Evolutionary conservation across 208 protist species (phyloP).

Genomic region (Leishmania aethiopica): DNA sequence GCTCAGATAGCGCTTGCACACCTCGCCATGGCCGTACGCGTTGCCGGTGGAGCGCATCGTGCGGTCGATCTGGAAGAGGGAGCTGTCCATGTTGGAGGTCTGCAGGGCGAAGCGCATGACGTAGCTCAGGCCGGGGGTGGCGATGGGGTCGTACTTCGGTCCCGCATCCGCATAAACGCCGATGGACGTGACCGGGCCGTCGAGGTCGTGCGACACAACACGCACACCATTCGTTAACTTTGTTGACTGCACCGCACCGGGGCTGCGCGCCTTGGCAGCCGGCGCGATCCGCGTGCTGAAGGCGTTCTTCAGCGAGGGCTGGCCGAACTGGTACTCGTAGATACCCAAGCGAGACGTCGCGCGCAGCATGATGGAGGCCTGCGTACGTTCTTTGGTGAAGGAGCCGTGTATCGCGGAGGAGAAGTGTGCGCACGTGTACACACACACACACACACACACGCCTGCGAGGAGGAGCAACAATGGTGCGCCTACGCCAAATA

Average conservation of each 20-base stretch:
- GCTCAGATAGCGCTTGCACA: constrained; percentile 70
- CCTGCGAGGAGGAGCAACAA: not conserved
- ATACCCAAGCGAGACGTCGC: constrained; percentile 50
- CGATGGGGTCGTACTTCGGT: constrained; percentile 80
- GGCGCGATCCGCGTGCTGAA: constrained; percentile 54
- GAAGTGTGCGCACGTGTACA: not conserved
- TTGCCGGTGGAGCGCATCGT: constrained; percentile 76
- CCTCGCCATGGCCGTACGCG: constrained; percentile 80
- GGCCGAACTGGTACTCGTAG: constrained; percentile 82
- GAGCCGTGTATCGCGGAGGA: not conserved
- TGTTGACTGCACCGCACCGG: constrained; percentile 51
- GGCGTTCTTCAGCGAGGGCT: constrained; percentile 66
- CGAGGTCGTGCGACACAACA: constrained; percentile 78
- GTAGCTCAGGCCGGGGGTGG: constrained; percentile 78
- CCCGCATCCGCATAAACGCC: constrained; percentile 82
- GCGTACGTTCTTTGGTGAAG: not conserved
- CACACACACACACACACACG: not conserved
- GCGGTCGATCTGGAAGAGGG: constrained; percentile 85
- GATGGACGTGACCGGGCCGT: constrained; percentile 62
- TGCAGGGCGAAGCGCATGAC: constrained; percentile 87
- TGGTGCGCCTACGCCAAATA: not conserved
- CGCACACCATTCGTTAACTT: constrained; percentile 72
- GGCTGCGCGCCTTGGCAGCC: constrained; percentile 26
- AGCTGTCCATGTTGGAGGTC: constrained; percentile 88
- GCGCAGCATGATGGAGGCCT: constrained; percentile 49